Base-by-base conservation (phyloP, 192 early-diverging fungal species). In the Geosiphon pyriformis region DNA sequence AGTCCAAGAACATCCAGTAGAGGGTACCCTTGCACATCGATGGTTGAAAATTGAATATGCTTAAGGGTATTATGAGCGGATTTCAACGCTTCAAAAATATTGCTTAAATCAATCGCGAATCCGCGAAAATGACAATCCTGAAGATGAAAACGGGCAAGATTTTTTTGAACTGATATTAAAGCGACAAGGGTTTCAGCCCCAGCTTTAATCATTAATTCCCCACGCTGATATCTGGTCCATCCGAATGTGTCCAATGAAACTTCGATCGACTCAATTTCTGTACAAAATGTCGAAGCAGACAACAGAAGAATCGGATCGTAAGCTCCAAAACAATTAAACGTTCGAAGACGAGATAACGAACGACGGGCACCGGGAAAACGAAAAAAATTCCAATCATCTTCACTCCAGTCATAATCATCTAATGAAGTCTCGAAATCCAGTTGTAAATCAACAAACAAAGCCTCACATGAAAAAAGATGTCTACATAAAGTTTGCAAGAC, bases 1-100 rank as follows among this genome's bases (percentile, higher is more conserved):
- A 12, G 18, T 20, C 20, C 18, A 26, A 54, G 52, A 12, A 26
- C 52, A 54, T 54, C 52, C 26, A 54, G 20, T 20, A 54, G 8
- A 12, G 52, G 52, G 26, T 54, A 54, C 4, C 52, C 52, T 54
- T 20, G 52, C 4, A 54, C 8, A 54, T 54, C 52, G 26, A 54
- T 26, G 37, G 37, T 42, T 42, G 37, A 42, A 15, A 42, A 42
- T 42, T 42, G 37, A 10, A 42, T 15, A 42, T 42, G 37, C 6
- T 15, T 6, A 42, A 42, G 37, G 15, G 37, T 42, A 15, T 42
- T 15, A 10, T 42, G 37, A 15, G 37, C 37, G 7, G 37, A 42
- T 42, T 42, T 42, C 15, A 42, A 42, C 15, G 37, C 37, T 10
- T 42, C 15, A 42, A 42, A 42, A 42, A 42, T 42, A 42, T 42